Evolutionary conservation across 2,329 filamentous ascomycete species (phyloP), one percentile per base, ranked within the genome.

Genomic region (Colletotrichum australisinense): DNA sequence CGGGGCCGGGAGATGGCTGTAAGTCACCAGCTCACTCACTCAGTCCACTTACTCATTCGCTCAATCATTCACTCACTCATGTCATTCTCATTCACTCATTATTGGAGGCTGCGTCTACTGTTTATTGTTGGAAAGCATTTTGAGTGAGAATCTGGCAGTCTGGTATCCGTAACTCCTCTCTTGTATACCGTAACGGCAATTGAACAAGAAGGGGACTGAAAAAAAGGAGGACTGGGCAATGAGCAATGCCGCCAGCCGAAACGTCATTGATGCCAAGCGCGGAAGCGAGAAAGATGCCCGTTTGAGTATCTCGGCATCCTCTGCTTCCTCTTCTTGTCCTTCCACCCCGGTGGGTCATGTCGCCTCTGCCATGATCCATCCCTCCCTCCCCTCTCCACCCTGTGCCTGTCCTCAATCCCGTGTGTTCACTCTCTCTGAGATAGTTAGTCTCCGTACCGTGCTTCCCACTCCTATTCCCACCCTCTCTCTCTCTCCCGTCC

Each of bases 261-360:
- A 74, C 68, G 72, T 74, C 72, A 74, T 74, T 53, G 63, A 68
- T 67, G 72, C 68, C 72, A 74, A 74, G 72, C 30, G 53, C 63
- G 72, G 63, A 74, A 74, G 68, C 72, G 72, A 74, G 72, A 72
- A 72, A 72, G 63, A 63, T 68, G 72, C 63, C 72, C 52, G 63
- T 72, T 73, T 73, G 70, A 70, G 60, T 73, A 73, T 62, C 30
- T 73, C 67, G 70, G 66, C 59, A 65, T 66, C 71, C 67, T 70
- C n/a, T 70, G 66, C 42, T 65, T 73, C 70, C 53, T 73, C 55
- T 63, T 70, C 67, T 70, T 70, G 55, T 65, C 55, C 60, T 38
- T 14, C 58, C 24, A 57, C 32, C 52, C 60, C 42, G 42, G 42
- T 49, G 42, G 42, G 16, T 49, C 42, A 49, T 49, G 42, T 49